A percentile compares a stretch with the other conserved stretches of the same genome.
Conservation (phyloP, 1,139 yeast species). For the Taiozyma sp. region DNA sequence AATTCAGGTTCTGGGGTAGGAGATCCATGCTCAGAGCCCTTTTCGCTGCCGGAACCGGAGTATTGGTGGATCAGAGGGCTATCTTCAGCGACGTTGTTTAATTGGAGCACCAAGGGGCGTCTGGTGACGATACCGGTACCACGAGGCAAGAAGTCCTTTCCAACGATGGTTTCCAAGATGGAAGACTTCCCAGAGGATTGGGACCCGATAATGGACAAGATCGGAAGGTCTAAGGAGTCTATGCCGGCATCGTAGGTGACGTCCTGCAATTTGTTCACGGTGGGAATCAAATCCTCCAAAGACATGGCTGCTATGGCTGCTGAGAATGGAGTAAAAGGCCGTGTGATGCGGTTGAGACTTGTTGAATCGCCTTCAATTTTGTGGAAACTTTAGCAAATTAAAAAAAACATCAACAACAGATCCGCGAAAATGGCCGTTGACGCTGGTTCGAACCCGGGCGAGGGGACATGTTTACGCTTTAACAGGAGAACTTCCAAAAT, state of each 20-base stretch:
- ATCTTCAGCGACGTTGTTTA: constrained; percentile 53
- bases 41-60: constrained; percentile 5
- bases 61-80: constrained; percentile 39
- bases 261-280: constrained; percentile 72
- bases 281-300: constrained; percentile 81
- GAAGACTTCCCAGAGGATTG: constrained; percentile 79
- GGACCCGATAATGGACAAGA: constrained; percentile 73
- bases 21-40: constrained; percentile 13
- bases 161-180: constrained; percentile 72
- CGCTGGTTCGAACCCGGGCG: neutral
- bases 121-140: constrained; percentile 82
- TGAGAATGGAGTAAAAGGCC: neutral
- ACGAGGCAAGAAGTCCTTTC: constrained; percentile 71
- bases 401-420: neutral
- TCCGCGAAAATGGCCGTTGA: neutral
- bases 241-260: constrained; percentile 71
- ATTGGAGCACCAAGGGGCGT: constrained; percentile 68
- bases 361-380: neutral
- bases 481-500: too few species aligned
- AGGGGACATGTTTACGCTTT: too few species aligned
- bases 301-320: constrained; percentile 26
- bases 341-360: neutral
- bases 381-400: neutral
- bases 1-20: constrained; percentile 30
- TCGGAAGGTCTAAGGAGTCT: constrained; percentile 67